Evolutionary conservation across 768 basidiomycete species (phyloP), one percentile per base, ranked within the genome.

Genomic region (Hypholoma sublateritium): DNA sequence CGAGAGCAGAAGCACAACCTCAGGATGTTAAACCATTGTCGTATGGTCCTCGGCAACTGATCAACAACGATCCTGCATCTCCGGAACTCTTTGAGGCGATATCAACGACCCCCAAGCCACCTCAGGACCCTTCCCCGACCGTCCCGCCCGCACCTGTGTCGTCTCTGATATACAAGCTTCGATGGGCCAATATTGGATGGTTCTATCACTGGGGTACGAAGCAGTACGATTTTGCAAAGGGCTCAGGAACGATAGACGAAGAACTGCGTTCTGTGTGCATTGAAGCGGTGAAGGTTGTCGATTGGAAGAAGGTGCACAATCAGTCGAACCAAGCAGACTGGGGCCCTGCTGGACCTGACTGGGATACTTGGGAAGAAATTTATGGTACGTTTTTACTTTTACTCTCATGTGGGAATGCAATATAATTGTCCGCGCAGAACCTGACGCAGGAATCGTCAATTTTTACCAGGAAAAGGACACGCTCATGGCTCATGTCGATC

Each of bases 151-250:
- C 75, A 7, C 68, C 70, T 2, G 74, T 83, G 1, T 82, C 82
- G 0, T 72, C 80, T 24, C 80, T 98, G 13, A 63, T 95, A 14
- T 77, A 76, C 5, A 95, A 91, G 68, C 69, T 99, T 47, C 82
- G 96, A 47, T 99, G 96, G 96, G 89, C 93, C 1, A 98, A 96
- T 65, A 89, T 99, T 48, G 96, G 96, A 9, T 91, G 91, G 86
- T 91, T 83, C 51, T 99, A 99, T 71, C 93, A 98, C 74, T 98
- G 96, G 96, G 91, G 92, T 2, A 91, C 86, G 25, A 99, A 98
- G 66, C 87, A 91, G 57, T 99, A 99, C 67, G 93, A 97, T 66
- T 95, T 97, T 62, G 80, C 84, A 1, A 85, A 80, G 51, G 83
- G 84, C 2, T 84, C 82, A 55, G 87, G 83, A 0, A 75, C 77